phyloP scores from a whole-genome alignment of 345 rosid genomes.

The Boechera retrofracta region DNA sequence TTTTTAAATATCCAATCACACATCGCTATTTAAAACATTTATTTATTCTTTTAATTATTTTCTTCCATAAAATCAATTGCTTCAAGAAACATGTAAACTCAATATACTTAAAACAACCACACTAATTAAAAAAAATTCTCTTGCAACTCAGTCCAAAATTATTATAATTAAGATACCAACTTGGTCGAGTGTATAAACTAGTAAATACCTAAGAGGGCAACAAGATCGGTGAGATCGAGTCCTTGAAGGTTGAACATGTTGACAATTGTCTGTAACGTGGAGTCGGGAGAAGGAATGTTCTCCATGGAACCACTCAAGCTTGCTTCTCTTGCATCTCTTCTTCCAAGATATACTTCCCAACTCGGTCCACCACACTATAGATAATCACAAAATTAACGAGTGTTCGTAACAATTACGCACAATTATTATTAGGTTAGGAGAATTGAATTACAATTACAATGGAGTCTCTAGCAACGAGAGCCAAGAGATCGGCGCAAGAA shows the following conservation, averaged over 20 bases:
- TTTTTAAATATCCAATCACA: not conserved
- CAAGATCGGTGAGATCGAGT: conserved; percentile 69
- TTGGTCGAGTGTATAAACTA: not conserved
- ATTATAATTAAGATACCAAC: not conserved
- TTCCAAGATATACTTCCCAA: conserved; percentile 81
- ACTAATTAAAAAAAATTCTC: not conserved
- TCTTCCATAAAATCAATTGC: not conserved
- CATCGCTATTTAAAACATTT: not conserved
- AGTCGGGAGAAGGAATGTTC: conserved; percentile 71
- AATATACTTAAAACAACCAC: not conserved
- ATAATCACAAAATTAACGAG: not conserved
- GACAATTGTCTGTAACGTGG: conserved; percentile 68
- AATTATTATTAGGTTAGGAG: not conserved
- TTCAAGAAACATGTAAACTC: not conserved
- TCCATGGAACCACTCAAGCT: conserved; percentile 62
- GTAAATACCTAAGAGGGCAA: conserved; percentile 74
- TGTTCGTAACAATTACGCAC: not conserved
- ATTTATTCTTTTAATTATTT: not conserved
- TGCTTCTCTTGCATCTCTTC: conserved; percentile 73
- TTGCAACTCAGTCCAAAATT: not conserved
- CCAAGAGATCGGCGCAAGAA: conserved; percentile 77
- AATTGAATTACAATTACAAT: conserved; percentile 61
- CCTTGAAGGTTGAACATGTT: conserved; percentile 68
- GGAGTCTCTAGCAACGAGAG: conserved; percentile 80
- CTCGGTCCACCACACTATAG: conserved; percentile 78